These are phyloP conservation scores for Aphanomyces cochlioides DNA, from an alignment of 352 stramenopile genomes.

Conservation along the genomic window DNA sequence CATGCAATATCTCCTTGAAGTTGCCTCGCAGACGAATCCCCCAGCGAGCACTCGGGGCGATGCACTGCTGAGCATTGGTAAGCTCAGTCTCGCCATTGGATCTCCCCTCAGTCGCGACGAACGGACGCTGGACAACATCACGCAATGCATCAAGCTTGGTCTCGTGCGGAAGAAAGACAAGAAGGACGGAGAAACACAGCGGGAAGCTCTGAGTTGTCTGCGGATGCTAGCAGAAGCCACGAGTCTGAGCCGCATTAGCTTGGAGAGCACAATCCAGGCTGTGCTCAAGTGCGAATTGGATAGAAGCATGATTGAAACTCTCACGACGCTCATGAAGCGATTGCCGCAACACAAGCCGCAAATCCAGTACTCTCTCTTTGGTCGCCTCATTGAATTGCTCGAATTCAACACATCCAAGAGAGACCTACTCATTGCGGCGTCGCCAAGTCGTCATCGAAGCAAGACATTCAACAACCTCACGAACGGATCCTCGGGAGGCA, in stretches of 20 bases:
- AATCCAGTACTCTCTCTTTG: slow-evolving; percentile 82
- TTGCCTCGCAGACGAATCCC: slow-evolving; percentile 73
- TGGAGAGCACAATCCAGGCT: slow-evolving; percentile 72
- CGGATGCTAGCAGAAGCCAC: slow-evolving; percentile 75
- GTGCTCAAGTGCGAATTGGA: slow-evolving; percentile 85
- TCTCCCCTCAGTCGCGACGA: slow-evolving; percentile 70
- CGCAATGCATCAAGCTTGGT: slow-evolving; percentile 82
- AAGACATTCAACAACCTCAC: slow-evolving; percentile 61
- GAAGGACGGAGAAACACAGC: slow-evolving; percentile 84
- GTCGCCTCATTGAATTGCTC: slow-evolving; percentile 53
- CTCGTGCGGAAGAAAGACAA: slow-evolving; percentile 51
- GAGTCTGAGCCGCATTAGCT: slow-evolving; percentile 69
- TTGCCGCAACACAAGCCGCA: slow-evolving; percentile 69
- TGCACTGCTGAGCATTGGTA: slow-evolving; percentile 78
- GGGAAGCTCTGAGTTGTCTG: slow-evolving; percentile 75
- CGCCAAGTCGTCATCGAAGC: slow-evolving; percentile 52
- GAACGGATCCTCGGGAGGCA: slow-evolving; percentile 22
- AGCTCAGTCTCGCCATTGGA: slow-evolving; percentile 77
- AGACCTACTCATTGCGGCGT: not conserved
- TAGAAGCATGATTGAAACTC: slow-evolving; percentile 69
- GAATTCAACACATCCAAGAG: slow-evolving; percentile 45
- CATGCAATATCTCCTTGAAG: slow-evolving; percentile 81
- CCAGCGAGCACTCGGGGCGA: slow-evolving; percentile 51
- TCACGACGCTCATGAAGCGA: slow-evolving; percentile 82
- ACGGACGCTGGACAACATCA: slow-evolving; percentile 72